Base-by-base conservation (phyloP, 2,329 filamentous ascomycete genomes). In the Fusarium albidum region DNA sequence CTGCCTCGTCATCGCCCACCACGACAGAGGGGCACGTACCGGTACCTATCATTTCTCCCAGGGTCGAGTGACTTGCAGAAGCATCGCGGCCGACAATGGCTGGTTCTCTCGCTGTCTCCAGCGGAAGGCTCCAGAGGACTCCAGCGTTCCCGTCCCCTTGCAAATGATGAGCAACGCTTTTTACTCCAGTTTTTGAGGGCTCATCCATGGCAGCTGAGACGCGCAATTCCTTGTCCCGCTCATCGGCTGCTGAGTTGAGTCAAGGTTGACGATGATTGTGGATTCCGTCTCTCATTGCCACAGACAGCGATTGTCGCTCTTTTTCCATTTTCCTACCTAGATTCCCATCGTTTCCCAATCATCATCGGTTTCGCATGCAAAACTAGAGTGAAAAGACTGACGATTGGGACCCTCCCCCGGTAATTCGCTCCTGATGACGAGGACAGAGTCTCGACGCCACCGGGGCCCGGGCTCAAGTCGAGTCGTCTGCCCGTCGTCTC, bases 1-100 rank as follows among this genome's bases (percentile, higher is more conserved):
- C 68, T 73, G 73, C 73, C 73, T 75, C 73, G 73, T 75, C 73
- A 75, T 75, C 73, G 66, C 67, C 68, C 63, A 56, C 60, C 55
- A 61, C 51, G 55, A 64, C 56, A 26, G 55, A 56, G 54, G 57
- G 59, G 59, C 55, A 66, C 57, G 64, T 61, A 63, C 57, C 63
- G 55, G 64, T 71, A 71, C 69, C 50, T 67, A 33, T 18, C 14
- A 3, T n/a, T 28, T 27, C 26, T 21, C 31, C 47, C 29, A 49
- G 39, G 46, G 53, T 47, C 52, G 51, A 54, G 59, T 64, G 62
- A 66, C 60, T 66, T 47, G 62, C 62, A 67, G 61, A 47, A 49
- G 49, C 28, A 38, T 13, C 35, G 44, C 44, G 44, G 44, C 44
- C 32, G 44, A 44, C 46, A 57, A 18, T 31, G 49, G 43, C 14